Percentiles rank a stretch among this genome's conserved stretches.
phyloP scores from a whole-genome alignment of 345 rosid species.

The Trapa incisa region DNA sequence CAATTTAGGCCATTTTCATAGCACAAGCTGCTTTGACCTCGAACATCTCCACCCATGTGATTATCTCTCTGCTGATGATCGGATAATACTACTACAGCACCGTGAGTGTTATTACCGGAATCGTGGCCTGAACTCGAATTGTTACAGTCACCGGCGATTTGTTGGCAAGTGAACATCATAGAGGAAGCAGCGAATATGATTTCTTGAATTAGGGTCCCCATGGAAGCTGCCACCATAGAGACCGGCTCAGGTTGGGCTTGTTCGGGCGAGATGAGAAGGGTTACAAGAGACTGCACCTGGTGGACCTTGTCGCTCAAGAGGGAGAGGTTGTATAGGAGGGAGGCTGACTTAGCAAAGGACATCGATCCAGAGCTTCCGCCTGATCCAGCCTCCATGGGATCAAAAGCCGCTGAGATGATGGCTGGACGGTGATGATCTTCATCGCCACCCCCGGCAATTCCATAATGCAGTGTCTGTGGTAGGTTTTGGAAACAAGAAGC shows the following conservation, averaged over 20 bases:
- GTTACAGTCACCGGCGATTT: constrained; percentile 16
- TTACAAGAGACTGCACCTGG: constrained; percentile 45
- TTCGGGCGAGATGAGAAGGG: constrained; percentile 25
- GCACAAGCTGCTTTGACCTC: neutral
- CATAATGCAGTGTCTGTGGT: neutral
- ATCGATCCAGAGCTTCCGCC: constrained; percentile 9
- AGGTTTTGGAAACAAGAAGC: neutral
- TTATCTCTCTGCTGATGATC: neutral
- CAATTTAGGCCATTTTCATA: neutral
- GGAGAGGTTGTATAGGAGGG: constrained; percentile 39
- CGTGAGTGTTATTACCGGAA: neutral
- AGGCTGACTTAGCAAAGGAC: constrained; percentile 1
- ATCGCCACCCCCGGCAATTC: neutral
- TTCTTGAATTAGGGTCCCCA: constrained; percentile 45
- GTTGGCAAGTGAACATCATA: constrained; percentile 54
- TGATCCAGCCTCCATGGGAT: constrained; percentile 10
- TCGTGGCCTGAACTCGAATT: constrained; percentile 9
- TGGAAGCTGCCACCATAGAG: constrained; percentile 32
- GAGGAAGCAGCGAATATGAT: constrained; percentile 55
- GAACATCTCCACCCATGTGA: neutral
- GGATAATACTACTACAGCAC: neutral
- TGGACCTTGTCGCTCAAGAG: constrained; percentile 49
- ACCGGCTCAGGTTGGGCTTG: constrained; percentile 27
- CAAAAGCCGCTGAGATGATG: neutral
- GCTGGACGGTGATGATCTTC: constrained; percentile 3